phyloP scores from a whole-genome alignment of 2,329 filamentous ascomycete species.

The Colletotrichum costaricense region DNA sequence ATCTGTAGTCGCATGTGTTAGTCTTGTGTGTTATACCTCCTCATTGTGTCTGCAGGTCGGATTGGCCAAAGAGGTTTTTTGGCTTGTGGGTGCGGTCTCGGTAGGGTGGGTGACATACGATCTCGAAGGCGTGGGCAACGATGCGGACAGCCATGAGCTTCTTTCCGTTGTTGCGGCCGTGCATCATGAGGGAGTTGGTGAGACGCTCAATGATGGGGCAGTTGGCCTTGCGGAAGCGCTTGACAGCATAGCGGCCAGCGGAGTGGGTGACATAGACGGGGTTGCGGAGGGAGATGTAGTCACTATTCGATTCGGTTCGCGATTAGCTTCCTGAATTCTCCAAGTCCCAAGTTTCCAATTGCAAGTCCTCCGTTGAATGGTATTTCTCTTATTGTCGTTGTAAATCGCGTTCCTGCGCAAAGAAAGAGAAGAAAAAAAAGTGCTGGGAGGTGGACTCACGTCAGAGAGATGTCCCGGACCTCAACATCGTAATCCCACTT shows the following conservation, averaged over 20 bases:
- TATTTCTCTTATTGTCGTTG: background rate
- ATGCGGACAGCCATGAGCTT: constrained; percentile 99
- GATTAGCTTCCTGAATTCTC: constrained; percentile 45
- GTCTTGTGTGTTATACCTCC: constrained; percentile 27
- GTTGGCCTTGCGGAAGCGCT: constrained; percentile 99
- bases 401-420: background rate
- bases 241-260: constrained; percentile 97
- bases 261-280: constrained; percentile 99
- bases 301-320: constrained; percentile 66
- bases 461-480: constrained; percentile 99
- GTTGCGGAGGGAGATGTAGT: constrained; percentile 99
- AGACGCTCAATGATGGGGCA: constrained; percentile 99
- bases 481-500: constrained; percentile 99
- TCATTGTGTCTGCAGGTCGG: background rate
- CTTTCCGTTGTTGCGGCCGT: constrained; percentile 99
- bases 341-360: constrained; percentile 25
- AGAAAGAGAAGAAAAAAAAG: background rate
- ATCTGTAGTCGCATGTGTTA: constrained; percentile 70
- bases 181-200: constrained; percentile 99
- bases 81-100: constrained; percentile 17
- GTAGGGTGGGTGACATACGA: constrained; percentile 74
- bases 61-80: constrained; percentile 34
- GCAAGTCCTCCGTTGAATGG: background rate
- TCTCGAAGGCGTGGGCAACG: constrained; percentile 98
- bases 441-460: constrained; percentile 63